A percentile compares a stretch with the other conserved stretches of the same genome.
Evolutionary conservation across 495 filamentous ascomycete genomes (phyloP).

Genomic region (Chaetomium cochliodes): DNA sequence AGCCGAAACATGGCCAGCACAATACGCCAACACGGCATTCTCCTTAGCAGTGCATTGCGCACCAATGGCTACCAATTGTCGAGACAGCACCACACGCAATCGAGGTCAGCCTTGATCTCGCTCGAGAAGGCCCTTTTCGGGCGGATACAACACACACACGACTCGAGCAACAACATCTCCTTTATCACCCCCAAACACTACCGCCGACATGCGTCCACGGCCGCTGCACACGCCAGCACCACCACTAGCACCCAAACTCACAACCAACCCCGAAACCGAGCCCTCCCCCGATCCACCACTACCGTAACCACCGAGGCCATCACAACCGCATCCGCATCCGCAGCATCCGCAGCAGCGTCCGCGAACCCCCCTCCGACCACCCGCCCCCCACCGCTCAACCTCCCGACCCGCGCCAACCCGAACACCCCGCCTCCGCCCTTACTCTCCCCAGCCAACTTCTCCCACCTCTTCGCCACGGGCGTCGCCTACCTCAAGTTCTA

Average conservation of each 20-base stretch:
- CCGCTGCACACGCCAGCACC: not conserved
- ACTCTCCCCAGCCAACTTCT: conserved; percentile 36
- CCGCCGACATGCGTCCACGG: not conserved
- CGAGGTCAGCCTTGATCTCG: not conserved
- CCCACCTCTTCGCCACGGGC: conserved; percentile 51
- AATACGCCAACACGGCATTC: conserved; percentile 4
- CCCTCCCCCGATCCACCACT: not conserved
- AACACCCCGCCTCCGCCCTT: not conserved
- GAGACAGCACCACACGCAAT: not conserved
- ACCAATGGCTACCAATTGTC: conserved; percentile 1
- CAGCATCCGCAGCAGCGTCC: conserved; percentile 23
- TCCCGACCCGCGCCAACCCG: conserved; percentile 43
- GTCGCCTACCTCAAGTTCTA: conserved; percentile 74
- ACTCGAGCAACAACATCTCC: not conserved
- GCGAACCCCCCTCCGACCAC: conserved; percentile 59
- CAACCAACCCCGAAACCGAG: not conserved
- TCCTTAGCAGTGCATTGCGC: conserved; percentile 14
- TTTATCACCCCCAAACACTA: not conserved
- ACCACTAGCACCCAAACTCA: not conserved
- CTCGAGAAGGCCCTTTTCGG: not conserved
- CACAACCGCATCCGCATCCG: conserved; percentile 30
- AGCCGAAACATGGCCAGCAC: not conserved
- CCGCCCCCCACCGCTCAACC: conserved; percentile 55
- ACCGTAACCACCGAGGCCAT: conserved; percentile 1
- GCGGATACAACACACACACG: not conserved